Conservation (phyloP, 176 grass and related monocot genomes). For the Avena sativa region DNA sequence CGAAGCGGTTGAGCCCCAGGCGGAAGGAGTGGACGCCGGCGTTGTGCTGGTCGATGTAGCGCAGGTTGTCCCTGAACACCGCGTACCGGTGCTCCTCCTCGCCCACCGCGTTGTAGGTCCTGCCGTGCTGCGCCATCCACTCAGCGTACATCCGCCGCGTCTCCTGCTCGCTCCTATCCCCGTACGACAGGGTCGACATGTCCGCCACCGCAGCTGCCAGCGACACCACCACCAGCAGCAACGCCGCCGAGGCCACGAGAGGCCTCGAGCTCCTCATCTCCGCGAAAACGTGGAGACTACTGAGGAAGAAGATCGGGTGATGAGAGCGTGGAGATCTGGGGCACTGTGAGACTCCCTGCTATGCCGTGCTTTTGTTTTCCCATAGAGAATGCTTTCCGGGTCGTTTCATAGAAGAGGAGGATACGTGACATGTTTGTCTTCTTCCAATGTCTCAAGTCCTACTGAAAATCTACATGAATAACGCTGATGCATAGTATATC, state of each 20-base stretch:
- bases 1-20: slow-evolving; percentile 80
- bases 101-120: background rate
- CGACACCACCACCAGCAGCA: background rate
- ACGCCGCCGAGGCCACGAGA: background rate
- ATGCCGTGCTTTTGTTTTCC: background rate
- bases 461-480: too few relatives aligned
- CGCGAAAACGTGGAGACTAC: background rate
- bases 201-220: background rate
- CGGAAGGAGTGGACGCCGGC: slow-evolving; percentile 74
- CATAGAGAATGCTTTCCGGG: too few relatives aligned
- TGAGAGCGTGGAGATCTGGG: background rate
- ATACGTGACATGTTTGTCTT: too few relatives aligned
- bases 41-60: slow-evolving; percentile 76
- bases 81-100: slow-evolving; percentile 51
- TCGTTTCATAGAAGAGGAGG: too few relatives aligned
- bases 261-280: background rate
- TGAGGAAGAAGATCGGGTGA: background rate
- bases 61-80: slow-evolving; percentile 78
- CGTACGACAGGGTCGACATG: background rate
- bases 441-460: too few relatives aligned
- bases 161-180: background rate
- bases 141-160: background rate
- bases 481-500: too few relatives aligned
- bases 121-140: background rate
- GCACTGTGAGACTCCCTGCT: too few relatives aligned